phyloP scores from a whole-genome alignment of 2,329 filamentous ascomycete species.

The Apiospora hydei region DNA sequence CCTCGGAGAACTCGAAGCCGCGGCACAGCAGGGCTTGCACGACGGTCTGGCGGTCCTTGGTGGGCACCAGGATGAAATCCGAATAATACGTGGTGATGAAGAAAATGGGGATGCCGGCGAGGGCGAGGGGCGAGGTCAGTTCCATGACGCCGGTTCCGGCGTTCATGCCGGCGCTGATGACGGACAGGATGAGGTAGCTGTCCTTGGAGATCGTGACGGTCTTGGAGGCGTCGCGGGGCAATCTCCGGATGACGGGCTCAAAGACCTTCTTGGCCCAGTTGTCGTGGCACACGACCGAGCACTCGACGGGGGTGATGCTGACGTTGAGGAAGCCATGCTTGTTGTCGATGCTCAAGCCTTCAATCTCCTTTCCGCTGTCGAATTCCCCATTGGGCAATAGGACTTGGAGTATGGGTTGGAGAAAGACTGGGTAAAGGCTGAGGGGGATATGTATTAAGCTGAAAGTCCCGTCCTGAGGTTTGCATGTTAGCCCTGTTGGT shows the following conservation, averaged over 20 bases:
- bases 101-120: constrained; percentile 95
- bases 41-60: constrained; percentile 75
- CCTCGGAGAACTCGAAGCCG: constrained; percentile 84
- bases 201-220: constrained; percentile 73
- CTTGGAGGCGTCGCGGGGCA: constrained; percentile 61
- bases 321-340: constrained; percentile 90
- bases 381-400: constrained; percentile 70
- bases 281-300: constrained; percentile 87
- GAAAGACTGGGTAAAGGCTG: constrained; percentile 76
- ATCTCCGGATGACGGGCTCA: constrained; percentile 69
- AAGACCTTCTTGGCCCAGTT: constrained; percentile 79
- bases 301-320: constrained; percentile 90
- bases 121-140: constrained; percentile 85
- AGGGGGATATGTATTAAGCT: constrained; percentile 91
- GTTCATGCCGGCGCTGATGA: constrained; percentile 89
- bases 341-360: constrained; percentile 57
- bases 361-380: constrained; percentile 45
- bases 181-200: constrained; percentile 86
- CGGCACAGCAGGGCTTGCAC: constrained; percentile 77
- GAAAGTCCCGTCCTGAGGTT: constrained; percentile 79
- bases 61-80: constrained; percentile 92
- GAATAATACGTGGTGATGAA: constrained; percentile 99
- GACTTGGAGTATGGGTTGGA: constrained; percentile 87
- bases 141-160: constrained; percentile 92
- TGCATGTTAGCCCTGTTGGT: background rate